Evolutionary conservation across 23 red algal species (phyloP).

Genomic region (Gracilariopsis chorda): DNA sequence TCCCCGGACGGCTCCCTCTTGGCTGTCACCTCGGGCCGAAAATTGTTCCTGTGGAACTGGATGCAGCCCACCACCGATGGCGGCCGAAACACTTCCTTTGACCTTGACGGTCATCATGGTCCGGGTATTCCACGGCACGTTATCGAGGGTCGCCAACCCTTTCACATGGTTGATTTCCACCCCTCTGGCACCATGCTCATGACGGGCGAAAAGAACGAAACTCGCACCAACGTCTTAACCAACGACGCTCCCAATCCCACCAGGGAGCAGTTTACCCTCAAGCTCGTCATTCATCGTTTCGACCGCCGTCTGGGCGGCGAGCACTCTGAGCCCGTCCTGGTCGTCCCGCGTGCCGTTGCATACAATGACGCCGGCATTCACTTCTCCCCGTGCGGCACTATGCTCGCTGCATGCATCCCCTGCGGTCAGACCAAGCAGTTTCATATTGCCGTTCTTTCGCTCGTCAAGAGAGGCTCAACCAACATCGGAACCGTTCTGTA

Average conservation of each 20-base stretch:
- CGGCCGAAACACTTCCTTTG: background rate
- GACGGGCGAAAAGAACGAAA: conserved; percentile 77
- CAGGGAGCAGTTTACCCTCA: conserved; percentile 81
- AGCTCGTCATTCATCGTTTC: conserved; percentile 74
- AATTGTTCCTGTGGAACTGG: conserved; percentile 78
- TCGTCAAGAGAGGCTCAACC: conserved; percentile 3
- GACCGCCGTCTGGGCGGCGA: conserved; percentile 18
- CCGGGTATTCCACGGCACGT: conserved; percentile 47
- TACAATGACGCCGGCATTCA: conserved; percentile 94
- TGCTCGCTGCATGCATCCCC: conserved; percentile 84
- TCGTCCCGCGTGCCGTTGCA: conserved; percentile 80
- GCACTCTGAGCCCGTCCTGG: conserved; percentile 46
- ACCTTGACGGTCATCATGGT: conserved; percentile 16
- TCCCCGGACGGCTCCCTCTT: conserved; percentile 69
- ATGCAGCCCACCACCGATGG: background rate
- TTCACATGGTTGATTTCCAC: conserved; percentile 87
- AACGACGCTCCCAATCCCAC: background rate
- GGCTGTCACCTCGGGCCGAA: conserved; percentile 68
- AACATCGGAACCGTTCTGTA: conserved; percentile 58
- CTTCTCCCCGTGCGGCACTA: conserved; percentile 85
- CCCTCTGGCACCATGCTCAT: conserved; percentile 79
- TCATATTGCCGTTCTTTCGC: conserved; percentile 71
- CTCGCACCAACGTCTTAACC: background rate
- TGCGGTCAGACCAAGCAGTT: conserved; percentile 28
- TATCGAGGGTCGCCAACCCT: conserved; percentile 38